Percentiles rank a stretch among this genome's conserved stretches.
Conservation (phyloP, 2,329 filamentous ascomycete species). For the Tolypocladium album region DNA sequence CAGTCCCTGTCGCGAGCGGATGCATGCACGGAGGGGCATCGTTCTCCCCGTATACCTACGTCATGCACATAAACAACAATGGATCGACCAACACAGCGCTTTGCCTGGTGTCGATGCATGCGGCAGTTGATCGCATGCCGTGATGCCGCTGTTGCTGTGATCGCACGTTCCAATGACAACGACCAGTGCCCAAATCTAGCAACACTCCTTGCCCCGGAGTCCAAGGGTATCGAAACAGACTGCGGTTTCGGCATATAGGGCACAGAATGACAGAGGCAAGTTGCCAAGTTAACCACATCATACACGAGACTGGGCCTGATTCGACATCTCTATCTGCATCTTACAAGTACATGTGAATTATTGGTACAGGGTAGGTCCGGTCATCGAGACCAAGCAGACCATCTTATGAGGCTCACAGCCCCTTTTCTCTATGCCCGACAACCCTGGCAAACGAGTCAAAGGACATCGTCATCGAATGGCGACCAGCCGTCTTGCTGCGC, state of each 20-base stretch:
- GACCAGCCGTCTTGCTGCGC: constrained; percentile 76
- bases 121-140: not conserved
- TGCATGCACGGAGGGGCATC: not conserved
- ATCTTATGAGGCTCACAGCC: constrained; percentile 15
- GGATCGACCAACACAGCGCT: too few species aligned
- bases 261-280: not conserved
- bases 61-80: not conserved
- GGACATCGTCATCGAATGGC: constrained; percentile 51
- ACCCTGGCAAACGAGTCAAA: constrained; percentile 48
- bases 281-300: not conserved
- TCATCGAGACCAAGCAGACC: not conserved
- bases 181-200: not conserved
- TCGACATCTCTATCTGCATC: not conserved
- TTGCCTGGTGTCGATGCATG: not conserved
- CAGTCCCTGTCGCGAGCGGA: not conserved
- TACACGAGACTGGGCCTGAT: not conserved
- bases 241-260: not conserved
- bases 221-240: not conserved
- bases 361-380: not conserved
- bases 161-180: not conserved
- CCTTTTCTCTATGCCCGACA: constrained; percentile 42
- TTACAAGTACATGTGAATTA: not conserved
- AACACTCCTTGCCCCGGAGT: not conserved
- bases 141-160: not conserved
- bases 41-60: not conserved